These are phyloP conservation scores for Arctium minus DNA, from an alignment of 129 eudicot species.

Conservation along the genomic window DNA sequence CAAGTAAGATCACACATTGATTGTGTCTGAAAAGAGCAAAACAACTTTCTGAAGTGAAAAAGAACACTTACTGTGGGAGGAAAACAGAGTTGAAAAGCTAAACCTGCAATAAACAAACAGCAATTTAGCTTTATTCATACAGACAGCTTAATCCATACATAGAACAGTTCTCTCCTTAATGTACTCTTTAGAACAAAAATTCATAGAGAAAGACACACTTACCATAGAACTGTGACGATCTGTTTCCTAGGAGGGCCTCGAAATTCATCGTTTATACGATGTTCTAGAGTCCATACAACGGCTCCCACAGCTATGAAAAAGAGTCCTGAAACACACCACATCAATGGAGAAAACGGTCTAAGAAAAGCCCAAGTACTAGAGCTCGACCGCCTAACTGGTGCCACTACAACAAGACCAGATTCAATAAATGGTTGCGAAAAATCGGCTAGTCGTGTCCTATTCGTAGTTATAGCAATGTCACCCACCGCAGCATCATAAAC, in stretches of 20 bases:
- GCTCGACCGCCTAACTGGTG: conserved; percentile 37
- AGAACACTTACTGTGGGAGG: conserved; percentile 60
- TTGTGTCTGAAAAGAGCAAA: not conserved
- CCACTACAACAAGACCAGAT: conserved; percentile 74
- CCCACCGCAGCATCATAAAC: conserved; percentile 64
- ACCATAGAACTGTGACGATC: conserved; percentile 62
- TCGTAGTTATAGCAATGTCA: conserved; percentile 53
- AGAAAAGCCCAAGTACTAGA: conserved; percentile 60
- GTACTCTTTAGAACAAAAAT: not conserved
- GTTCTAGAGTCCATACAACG: conserved; percentile 74
- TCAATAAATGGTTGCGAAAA: conserved; percentile 64
- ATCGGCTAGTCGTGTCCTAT: conserved; percentile 55
- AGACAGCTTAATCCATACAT: not conserved
- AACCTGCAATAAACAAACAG: conserved; percentile 58
- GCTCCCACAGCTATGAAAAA: conserved; percentile 54
- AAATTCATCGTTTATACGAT: conserved; percentile 65
- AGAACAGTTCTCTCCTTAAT: not conserved
- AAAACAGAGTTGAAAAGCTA: conserved; percentile 75
- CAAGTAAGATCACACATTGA: conserved; percentile 2
- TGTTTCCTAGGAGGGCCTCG: conserved; percentile 74
- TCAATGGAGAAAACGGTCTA: conserved; percentile 49
- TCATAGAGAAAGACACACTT: conserved; percentile 3
- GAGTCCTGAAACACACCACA: conserved; percentile 56
- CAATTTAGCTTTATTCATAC: not conserved
- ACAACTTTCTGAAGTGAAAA: not conserved